These are phyloP conservation scores for Fusarium haematococcum DNA, from an alignment of 2,329 filamentous ascomycete species.

Conservation along the genomic window DNA sequence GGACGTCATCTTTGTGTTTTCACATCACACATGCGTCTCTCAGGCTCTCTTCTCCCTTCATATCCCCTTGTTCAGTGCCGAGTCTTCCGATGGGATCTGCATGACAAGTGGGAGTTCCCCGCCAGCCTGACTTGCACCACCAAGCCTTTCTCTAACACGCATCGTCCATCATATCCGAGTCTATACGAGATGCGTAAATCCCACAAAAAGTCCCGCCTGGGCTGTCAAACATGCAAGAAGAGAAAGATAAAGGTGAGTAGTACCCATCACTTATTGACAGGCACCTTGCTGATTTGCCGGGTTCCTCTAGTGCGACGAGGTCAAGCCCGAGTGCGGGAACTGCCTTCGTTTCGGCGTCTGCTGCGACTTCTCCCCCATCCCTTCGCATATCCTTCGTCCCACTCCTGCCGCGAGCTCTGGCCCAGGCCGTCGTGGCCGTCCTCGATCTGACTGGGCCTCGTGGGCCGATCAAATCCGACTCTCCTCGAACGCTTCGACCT, in stretches of 20 bases:
- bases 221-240: slow-evolving; percentile 9
- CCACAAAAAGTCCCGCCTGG: slow-evolving; percentile 5
- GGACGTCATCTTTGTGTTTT: background rate
- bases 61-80: background rate
- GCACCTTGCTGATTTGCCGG: background rate
- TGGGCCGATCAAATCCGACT: slow-evolving; percentile 10
- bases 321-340: slow-evolving; percentile 10
- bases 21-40: background rate
- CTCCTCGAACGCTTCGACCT: background rate
- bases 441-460: slow-evolving; percentile 7
- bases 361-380: slow-evolving; percentile 8
- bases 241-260: slow-evolving; percentile 2
- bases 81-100: background rate
- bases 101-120: background rate
- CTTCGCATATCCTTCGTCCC: background rate
- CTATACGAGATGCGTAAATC: slow-evolving; percentile 2
- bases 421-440: background rate
- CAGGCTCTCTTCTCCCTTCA: background rate
- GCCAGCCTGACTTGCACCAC: background rate
- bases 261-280: background rate
- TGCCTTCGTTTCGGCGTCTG: slow-evolving; percentile 10
- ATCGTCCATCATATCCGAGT: background rate
- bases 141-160: background rate
- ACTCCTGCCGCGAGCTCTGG: background rate
- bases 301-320: slow-evolving; percentile 5